These are phyloP conservation scores for Rhizopogon vinicolor DNA, from an alignment of 768 basidiomycete genomes.

Conservation along the genomic window DNA sequence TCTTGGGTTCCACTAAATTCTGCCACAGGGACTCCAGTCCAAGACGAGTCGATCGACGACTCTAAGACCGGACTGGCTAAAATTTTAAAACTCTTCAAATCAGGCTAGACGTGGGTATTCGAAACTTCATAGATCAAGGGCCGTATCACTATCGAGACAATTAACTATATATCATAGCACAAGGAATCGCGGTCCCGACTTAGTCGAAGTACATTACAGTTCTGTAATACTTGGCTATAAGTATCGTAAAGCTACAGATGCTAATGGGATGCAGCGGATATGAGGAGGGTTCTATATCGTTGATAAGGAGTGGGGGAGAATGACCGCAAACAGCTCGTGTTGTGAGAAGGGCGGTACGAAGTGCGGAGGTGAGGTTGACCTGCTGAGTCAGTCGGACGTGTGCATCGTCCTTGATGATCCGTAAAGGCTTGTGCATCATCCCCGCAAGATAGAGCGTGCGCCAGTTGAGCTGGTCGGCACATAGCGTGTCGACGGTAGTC, in stretches of 20 bases:
- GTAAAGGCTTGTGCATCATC: constrained; percentile 94
- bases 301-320: not conserved
- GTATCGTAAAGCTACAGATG: not conserved
- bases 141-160: too few relatives aligned
- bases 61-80: too few relatives aligned
- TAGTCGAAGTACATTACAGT: not conserved
- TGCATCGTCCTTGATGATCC: constrained; percentile 90
- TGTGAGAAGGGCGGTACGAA: constrained; percentile 86
- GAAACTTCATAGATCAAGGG: too few relatives aligned
- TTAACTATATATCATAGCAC: not conserved
- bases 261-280: not conserved
- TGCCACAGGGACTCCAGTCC: too few relatives aligned
- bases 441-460: constrained; percentile 90
- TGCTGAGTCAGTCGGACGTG: constrained; percentile 89
- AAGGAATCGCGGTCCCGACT: not conserved
- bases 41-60: too few relatives aligned
- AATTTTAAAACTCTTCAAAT: too few relatives aligned
- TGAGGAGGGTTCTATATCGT: not conserved
- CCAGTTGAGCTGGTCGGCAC: constrained; percentile 91
- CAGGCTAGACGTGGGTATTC: too few relatives aligned
- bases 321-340: constrained; percentile 74
- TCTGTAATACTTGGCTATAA: not conserved
- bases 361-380: constrained; percentile 87
- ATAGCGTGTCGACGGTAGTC: constrained; percentile 85
- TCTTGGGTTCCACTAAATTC: not conserved